A percentile compares a stretch with the other conserved stretches of the same genome.
These are phyloP conservation scores for Microthlaspi erraticum DNA, from an alignment of 345 rosid genomes.

Conservation along the genomic window DNA sequence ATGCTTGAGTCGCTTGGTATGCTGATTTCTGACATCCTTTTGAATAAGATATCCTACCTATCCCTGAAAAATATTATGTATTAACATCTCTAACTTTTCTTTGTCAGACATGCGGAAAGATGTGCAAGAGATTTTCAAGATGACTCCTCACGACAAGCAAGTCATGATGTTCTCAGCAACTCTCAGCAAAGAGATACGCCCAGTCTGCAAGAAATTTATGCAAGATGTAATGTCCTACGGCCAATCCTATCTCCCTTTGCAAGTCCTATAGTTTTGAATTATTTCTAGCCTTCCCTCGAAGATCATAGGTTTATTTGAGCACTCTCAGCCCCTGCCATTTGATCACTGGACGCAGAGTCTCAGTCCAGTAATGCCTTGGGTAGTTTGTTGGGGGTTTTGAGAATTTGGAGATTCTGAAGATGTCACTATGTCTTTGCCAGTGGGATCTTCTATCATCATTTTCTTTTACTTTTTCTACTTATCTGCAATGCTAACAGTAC, in stretches of 20 bases:
- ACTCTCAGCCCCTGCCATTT: not conserved
- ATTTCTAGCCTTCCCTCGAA: slow-evolving; percentile 49
- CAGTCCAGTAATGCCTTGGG: not conserved
- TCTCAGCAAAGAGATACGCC: slow-evolving; percentile 99
- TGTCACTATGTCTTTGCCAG: not conserved
- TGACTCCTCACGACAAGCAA: slow-evolving; percentile 99
- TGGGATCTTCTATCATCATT: not conserved
- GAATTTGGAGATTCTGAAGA: not conserved
- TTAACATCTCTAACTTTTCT: not conserved
- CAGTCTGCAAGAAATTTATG: slow-evolving; percentile 99
- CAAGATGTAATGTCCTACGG: slow-evolving; percentile 95
- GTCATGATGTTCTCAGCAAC: slow-evolving; percentile 99
- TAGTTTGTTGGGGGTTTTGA: slow-evolving; percentile 13
- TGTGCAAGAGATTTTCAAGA: slow-evolving; percentile 97
- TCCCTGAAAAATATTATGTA: not conserved
- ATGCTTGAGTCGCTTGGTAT: slow-evolving; percentile 99
- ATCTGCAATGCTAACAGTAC: not conserved
- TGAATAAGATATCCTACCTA: not conserved
- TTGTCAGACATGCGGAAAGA: slow-evolving; percentile 89
- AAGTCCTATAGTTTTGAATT: slow-evolving; percentile 51
- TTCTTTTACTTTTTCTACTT: not conserved
- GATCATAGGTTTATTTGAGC: slow-evolving; percentile 5
- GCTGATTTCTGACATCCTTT: not conserved
- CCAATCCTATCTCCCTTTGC: slow-evolving; percentile 67
- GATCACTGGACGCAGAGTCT: not conserved